Evolutionary conservation across 371 early-diverging fungal species (phyloP), one percentile per base, ranked within the genome.

Genomic region (Rhizopus sp.): DNA sequence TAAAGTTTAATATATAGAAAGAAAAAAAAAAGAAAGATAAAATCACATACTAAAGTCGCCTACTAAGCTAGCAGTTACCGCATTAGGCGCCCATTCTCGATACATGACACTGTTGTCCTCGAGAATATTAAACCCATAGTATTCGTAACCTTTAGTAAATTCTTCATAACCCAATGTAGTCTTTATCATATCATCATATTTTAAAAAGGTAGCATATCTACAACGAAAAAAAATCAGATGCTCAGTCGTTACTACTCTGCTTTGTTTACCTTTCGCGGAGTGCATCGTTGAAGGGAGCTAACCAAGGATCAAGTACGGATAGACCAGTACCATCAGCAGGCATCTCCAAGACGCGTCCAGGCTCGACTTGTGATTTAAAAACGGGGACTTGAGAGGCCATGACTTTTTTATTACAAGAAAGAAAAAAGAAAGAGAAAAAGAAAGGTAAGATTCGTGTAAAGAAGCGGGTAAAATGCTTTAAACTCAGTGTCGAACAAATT

Each of bases 11-110:
- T n/a, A n/a, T n/a, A n/a, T n/a, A n/a, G n/a, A n/a, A n/a, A n/a
- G n/a, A n/a, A n/a, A n/a, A n/a, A n/a, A n/a, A n/a, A n/a, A n/a
- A n/a, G n/a, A n/a, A n/a, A n/a, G n/a, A n/a, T n/a, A n/a, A n/a
- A n/a, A n/a, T n/a, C n/a, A n/a, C 83, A 63, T 76, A 91, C 93
- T 96, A 68, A 96, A 96, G 51, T 95, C 96, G 23, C 97, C 97
- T 47, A 94, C 83, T 31, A 96, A 81, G 58, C 75, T 87, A 8
- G 94, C 95, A 29, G 72, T 69, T 7, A 57, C 63, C 8, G 89
- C 95, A 53, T 85, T 86, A 1, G 96, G 97, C 8, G 95, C 96
- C 94, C 94, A 96, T 68, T 97, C 97, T 9, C 94, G 83, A 72
- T 95, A 97, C 4, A 77, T 66, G 59, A 95, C 88, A n/a, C 72